Percentiles rank a stretch among this genome's conserved stretches.
These are phyloP conservation scores for Rhynchosporium secalis DNA, from an alignment of 2,329 filamentous ascomycete species.

Conservation along the genomic window DNA sequence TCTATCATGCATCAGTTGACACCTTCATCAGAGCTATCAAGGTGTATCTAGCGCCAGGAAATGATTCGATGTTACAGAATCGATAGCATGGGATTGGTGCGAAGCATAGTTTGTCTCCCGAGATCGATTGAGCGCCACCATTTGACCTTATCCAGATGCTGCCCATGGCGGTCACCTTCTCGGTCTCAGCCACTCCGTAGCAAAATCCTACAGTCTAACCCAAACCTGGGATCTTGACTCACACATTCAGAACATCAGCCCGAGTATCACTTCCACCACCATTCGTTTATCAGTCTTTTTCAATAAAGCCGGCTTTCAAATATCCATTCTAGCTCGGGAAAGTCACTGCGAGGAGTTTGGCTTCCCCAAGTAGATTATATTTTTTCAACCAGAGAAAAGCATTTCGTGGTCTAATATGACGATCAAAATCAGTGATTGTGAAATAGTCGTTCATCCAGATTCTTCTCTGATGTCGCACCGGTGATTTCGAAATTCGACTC, in stretches of 20 bases:
- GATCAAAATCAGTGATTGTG: slow-evolving; percentile 4
- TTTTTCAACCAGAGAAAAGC: not conserved
- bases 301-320: not conserved
- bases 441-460: not conserved
- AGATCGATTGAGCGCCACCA: not conserved
- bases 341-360: not conserved
- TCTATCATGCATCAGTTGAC: not conserved
- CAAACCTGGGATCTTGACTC: not conserved
- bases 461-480: slow-evolving; percentile 3
- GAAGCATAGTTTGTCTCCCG: not conserved
- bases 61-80: not conserved
- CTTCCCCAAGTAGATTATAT: not conserved
- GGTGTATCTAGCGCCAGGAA: not conserved
- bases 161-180: slow-evolving; percentile 6
- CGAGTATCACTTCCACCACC: not conserved
- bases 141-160: not conserved
- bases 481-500: not conserved
- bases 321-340: slow-evolving; percentile 1
- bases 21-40: not conserved
- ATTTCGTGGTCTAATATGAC: not conserved
- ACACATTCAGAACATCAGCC: slow-evolving; percentile 10
- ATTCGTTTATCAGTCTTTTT: not conserved
- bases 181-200: slow-evolving; percentile 1
- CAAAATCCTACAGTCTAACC: slow-evolving; percentile 6
- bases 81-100: slow-evolving; percentile 13